Conservation (phyloP, 495 filamentous ascomycete species). For the Echria macrotheca region DNA sequence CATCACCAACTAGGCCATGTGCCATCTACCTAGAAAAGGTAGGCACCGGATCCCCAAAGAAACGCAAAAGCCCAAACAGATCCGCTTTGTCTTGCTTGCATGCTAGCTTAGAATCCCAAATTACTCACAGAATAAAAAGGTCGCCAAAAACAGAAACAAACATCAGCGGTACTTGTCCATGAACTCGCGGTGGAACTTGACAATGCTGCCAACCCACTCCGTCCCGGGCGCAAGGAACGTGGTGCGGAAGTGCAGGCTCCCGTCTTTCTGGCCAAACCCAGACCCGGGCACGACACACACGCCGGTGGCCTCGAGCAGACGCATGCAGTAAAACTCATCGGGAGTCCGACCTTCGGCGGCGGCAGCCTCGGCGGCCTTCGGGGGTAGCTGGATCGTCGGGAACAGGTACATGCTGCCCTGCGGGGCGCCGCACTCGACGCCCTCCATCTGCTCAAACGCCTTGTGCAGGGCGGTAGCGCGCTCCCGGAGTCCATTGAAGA, state of each 20-base stretch:
- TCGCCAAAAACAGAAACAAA: too few species aligned
- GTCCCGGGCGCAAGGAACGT: slow-evolving; percentile 95
- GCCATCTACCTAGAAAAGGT: too few species aligned
- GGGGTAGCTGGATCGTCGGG: slow-evolving; percentile 78
- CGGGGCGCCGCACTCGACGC: slow-evolving; percentile 81
- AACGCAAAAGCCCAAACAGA: too few species aligned
- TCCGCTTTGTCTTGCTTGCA: not conserved
- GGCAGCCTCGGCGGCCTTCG: slow-evolving; percentile 69
- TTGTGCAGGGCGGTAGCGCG: slow-evolving; percentile 80
- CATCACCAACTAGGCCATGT: too few species aligned
- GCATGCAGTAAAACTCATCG: slow-evolving; percentile 92
- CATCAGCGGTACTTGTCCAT: slow-evolving; percentile 72
- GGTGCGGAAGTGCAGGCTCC: slow-evolving; percentile 88
- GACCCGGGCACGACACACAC: slow-evolving; percentile 91
- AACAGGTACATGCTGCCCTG: slow-evolving; percentile 98
- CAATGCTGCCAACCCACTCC: slow-evolving; percentile 85
- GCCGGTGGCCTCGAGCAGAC: slow-evolving; percentile 85
- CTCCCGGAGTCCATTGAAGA: slow-evolving; percentile 66
- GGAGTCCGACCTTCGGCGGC: slow-evolving; percentile 64
- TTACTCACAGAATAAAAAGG: not conserved
- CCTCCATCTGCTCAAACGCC: slow-evolving; percentile 91
- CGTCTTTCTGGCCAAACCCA: slow-evolving; percentile 91
- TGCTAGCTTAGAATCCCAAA: not conserved
- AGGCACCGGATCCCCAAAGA: too few species aligned
- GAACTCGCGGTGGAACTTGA: slow-evolving; percentile 86